These are phyloP conservation scores for Agaricus sinodeliciosus DNA, from an alignment of 768 basidiomycete genomes.

Conservation along the genomic window DNA sequence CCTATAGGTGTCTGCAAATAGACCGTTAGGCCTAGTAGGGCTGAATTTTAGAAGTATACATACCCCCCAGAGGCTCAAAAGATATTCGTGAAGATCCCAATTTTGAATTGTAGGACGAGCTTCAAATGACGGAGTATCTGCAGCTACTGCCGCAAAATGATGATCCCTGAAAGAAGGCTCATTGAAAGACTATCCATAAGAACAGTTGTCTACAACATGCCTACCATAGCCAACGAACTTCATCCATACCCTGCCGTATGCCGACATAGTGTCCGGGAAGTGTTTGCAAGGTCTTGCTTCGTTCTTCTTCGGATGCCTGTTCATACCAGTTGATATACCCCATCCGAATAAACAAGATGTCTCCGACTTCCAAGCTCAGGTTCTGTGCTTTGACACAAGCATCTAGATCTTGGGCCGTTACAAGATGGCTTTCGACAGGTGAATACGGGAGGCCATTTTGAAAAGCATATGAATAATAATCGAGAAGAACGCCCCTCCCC, in stretches of 20 bases:
- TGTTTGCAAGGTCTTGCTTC: neutral
- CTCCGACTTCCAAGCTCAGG: conserved; percentile 16
- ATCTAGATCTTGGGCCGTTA: conserved; percentile 16
- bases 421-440: conserved; percentile 12
- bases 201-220: neutral
- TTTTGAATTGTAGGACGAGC: conserved; percentile 16
- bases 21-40: neutral
- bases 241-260: conserved; percentile 15
- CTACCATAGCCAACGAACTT: conserved; percentile 20
- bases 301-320: conserved; percentile 16
- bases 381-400: conserved; percentile 17
- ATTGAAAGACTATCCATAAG: neutral
- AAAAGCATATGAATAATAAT: conserved; percentile 17
- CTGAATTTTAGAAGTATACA: neutral
- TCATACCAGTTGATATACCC: conserved; percentile 19
- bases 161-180: conserved; percentile 13
- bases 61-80: conserved; percentile 20
- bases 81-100: conserved; percentile 21
- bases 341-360: conserved; percentile 20
- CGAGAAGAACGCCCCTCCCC: conserved; percentile 20
- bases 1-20: conserved; percentile 20
- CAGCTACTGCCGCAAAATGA: conserved; percentile 21
- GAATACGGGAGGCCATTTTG: conserved; percentile 14
- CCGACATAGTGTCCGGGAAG: conserved; percentile 11
- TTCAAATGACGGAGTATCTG: conserved; percentile 20